Evolutionary conservation across 2,329 filamentous ascomycete genomes (phyloP).

Genomic region (Alternaria longipes): DNA sequence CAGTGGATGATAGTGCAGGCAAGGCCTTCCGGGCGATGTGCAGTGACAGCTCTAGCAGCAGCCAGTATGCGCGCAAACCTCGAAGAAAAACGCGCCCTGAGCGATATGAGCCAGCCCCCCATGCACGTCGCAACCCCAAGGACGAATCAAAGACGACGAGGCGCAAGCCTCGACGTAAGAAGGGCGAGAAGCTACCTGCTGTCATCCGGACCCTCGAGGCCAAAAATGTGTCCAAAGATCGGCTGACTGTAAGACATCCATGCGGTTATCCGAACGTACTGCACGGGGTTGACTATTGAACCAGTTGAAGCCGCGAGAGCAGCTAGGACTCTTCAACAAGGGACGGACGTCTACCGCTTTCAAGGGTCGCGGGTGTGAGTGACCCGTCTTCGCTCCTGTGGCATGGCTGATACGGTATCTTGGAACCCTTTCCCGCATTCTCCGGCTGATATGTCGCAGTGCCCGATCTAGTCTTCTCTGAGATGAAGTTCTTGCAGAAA

Average conservation of each 20-base stretch:
- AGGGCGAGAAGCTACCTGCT: constrained; percentile 46
- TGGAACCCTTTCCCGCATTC: constrained; percentile 7
- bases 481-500: constrained; percentile 60
- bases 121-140: constrained; percentile 26
- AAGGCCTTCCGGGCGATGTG: constrained; percentile 25
- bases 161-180: constrained; percentile 49
- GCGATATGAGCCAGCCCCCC: constrained; percentile 50
- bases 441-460: constrained; percentile 50
- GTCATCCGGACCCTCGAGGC: constrained; percentile 56
- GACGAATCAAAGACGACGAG: constrained; percentile 44
- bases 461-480: constrained; percentile 62
- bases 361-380: constrained; percentile 55
- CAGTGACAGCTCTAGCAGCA: constrained; percentile 26
- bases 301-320: constrained; percentile 55
- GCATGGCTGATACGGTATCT: constrained; percentile 1
- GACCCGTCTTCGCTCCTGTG: constrained; percentile 11
- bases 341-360: constrained; percentile 58
- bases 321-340: constrained; percentile 59
- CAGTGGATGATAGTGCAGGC: constrained; percentile 22
- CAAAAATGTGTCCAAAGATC: constrained; percentile 55
- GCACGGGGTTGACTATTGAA: constrained; percentile 36
- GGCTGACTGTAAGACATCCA: constrained; percentile 56
- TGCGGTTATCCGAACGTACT: constrained; percentile 12
- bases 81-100: constrained; percentile 59
- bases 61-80: constrained; percentile 54